Conservation (phyloP, 1,284 basidiomycete species). For the Naganishia sp. region DNA sequence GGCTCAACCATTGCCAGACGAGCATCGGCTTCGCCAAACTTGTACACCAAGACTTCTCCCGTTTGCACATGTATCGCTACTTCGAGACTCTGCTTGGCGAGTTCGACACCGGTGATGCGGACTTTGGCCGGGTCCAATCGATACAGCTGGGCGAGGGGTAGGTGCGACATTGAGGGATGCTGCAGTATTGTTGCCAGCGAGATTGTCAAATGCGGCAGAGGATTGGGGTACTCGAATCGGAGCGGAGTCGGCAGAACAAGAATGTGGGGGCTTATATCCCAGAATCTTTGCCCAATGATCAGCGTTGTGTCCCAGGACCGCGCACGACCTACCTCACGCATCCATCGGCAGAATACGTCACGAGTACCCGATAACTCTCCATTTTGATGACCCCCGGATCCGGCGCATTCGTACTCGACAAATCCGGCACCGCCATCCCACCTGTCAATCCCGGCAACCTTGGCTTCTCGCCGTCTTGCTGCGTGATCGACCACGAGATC, state of each 20-base stretch:
- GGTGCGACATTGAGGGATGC: conserved; percentile 46
- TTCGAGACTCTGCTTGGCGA: conserved; percentile 69
- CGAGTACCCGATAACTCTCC: conserved; percentile 68
- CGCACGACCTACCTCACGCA: conserved; percentile 58
- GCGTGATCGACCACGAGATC: conserved; percentile 48
- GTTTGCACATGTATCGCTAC: conserved; percentile 63
- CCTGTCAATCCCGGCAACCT: conserved; percentile 47
- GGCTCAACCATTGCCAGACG: not conserved
- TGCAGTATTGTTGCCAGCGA: conserved; percentile 59
- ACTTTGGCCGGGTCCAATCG: conserved; percentile 47
- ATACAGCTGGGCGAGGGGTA: conserved; percentile 49
- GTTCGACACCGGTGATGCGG: conserved; percentile 60
- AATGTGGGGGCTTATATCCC: conserved; percentile 65
- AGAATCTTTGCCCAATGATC: conserved; percentile 40
- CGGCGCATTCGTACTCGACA: conserved; percentile 49
- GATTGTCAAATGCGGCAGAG: conserved; percentile 66
- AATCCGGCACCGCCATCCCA: conserved; percentile 50
- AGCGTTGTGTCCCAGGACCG: not conserved
- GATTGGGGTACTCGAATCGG: conserved; percentile 62
- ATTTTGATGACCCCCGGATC: conserved; percentile 50
- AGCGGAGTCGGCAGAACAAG: conserved; percentile 57
- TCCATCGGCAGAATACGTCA: conserved; percentile 67
- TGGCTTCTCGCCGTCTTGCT: conserved; percentile 40
- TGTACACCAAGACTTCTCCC: conserved; percentile 68
- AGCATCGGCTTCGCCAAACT: conserved; percentile 54